Conservation (phyloP, 73 alveolate genomes). For the Diophrys sp. region DNA sequence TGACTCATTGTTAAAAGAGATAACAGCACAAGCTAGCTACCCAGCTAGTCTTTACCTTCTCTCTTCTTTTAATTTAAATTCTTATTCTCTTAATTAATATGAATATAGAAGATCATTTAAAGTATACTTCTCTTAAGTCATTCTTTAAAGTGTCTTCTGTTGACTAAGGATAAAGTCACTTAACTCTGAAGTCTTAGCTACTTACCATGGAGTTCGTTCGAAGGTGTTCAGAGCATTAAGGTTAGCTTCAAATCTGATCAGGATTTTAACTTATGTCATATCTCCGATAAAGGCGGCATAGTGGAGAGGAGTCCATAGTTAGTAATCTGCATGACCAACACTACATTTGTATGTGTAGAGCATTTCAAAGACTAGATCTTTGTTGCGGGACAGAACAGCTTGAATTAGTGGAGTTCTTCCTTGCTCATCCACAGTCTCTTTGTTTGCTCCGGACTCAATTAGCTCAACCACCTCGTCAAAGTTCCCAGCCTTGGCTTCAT, state of each 20-base stretch:
- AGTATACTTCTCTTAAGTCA: background rate
- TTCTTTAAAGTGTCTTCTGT: background rate
- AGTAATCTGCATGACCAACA: background rate
- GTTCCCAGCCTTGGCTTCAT: background rate
- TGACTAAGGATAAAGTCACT: background rate
- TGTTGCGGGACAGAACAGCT: background rate
- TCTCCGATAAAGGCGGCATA: slow-evolving; percentile 22
- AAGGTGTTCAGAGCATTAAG: slow-evolving; percentile 2
- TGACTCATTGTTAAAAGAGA: too few relatives aligned
- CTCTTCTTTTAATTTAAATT: too few relatives aligned
- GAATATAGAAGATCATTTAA: background rate
- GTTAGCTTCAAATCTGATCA: slow-evolving; percentile 12
- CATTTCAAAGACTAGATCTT: background rate
- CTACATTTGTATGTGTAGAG: background rate
- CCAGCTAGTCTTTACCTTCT: too few relatives aligned
- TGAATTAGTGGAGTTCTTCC: background rate
- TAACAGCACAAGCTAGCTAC: too few relatives aligned
- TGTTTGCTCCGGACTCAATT: background rate
- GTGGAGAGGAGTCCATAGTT: slow-evolving; percentile 48
- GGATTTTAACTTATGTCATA: background rate
- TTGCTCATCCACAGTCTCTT: background rate
- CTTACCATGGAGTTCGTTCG: slow-evolving; percentile 19
- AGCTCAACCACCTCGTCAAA: background rate
- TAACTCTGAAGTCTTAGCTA: background rate
- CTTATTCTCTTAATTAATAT: too few relatives aligned